Evolutionary conservation across 2,329 filamentous ascomycete genomes (phyloP).

Genomic region (Fusarium concolor): DNA sequence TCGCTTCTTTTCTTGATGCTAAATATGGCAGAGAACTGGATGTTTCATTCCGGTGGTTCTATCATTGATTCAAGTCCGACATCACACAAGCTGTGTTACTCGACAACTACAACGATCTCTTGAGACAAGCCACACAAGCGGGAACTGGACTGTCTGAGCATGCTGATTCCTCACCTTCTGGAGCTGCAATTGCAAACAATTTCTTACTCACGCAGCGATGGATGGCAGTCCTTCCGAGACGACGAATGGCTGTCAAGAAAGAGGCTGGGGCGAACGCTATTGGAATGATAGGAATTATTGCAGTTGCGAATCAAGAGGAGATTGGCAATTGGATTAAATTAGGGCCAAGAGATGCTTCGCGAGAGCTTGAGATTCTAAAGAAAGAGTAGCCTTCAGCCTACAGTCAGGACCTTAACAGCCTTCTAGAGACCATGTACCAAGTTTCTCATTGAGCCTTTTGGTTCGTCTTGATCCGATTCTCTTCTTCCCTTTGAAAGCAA

Average conservation of each 20-base stretch:
- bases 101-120: accelerated
- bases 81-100: not conserved
- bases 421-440: not conserved
- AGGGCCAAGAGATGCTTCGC: not conserved
- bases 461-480: accelerated
- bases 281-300: constrained; percentile 2
- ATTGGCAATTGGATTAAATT: not conserved
- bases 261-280: not conserved
- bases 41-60: not conserved
- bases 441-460: too few species aligned
- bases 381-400: not conserved
- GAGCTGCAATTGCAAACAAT: not conserved
- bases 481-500: accelerated
- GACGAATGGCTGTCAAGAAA: not conserved
- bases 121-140: accelerated
- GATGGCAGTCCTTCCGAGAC: not conserved
- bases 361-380: not conserved
- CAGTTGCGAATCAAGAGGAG: not conserved
- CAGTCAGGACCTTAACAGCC: too few species aligned
- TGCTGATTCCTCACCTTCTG: accelerated
- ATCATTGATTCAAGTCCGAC: not conserved
- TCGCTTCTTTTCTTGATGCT: not conserved
- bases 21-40: accelerated
- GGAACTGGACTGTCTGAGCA: not conserved
- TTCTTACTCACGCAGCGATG: not conserved